phyloP scores from a whole-genome alignment of 1,284 basidiomycete genomes.

The Trametes hirsuta region DNA sequence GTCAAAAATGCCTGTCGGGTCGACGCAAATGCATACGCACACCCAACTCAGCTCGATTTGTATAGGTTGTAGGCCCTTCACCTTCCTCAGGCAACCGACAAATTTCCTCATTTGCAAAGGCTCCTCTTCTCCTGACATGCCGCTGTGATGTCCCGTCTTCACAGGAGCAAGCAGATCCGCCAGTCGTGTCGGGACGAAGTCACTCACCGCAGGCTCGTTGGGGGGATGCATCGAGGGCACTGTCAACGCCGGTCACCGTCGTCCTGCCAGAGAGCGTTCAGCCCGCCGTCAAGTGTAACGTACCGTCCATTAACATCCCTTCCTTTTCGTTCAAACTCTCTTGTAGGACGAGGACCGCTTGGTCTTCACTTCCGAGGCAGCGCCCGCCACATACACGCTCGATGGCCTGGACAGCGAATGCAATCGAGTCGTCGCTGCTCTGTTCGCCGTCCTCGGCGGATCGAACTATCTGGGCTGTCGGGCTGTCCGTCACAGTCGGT shows the following conservation, averaged over 20 bases:
- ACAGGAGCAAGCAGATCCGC: slow-evolving; percentile 21
- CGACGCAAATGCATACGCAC: slow-evolving; percentile 36
- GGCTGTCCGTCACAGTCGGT: slow-evolving; percentile 29
- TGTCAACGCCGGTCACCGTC: slow-evolving; percentile 27
- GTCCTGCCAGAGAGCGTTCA: not conserved
- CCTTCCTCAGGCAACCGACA: slow-evolving; percentile 48
- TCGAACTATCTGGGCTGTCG: not conserved
- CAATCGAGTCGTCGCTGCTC: slow-evolving; percentile 17
- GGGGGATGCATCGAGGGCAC: slow-evolving; percentile 58
- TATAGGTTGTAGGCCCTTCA: slow-evolving; percentile 62
- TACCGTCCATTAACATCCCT: slow-evolving; percentile 56
- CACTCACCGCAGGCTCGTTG: slow-evolving; percentile 42
- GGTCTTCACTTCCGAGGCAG: slow-evolving; percentile 29
- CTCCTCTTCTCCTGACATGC: not conserved
- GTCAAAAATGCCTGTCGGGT: not conserved
- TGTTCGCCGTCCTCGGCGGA: not conserved
- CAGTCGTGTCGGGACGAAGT: slow-evolving; percentile 39
- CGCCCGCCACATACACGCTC: slow-evolving; percentile 19
- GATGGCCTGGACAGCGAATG: slow-evolving; percentile 12
- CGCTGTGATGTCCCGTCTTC: not conserved
- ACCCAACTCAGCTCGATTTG: slow-evolving; percentile 70
- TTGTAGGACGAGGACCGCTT: slow-evolving; percentile 47
- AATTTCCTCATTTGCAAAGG: not conserved
- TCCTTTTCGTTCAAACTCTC: slow-evolving; percentile 58
- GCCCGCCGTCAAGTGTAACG: not conserved